A percentile compares a stretch with the other conserved stretches of the same genome.
These are phyloP conservation scores for Plasmodium blacklocki DNA, from an alignment of 169 alveolate species.

Conservation along the genomic window DNA sequence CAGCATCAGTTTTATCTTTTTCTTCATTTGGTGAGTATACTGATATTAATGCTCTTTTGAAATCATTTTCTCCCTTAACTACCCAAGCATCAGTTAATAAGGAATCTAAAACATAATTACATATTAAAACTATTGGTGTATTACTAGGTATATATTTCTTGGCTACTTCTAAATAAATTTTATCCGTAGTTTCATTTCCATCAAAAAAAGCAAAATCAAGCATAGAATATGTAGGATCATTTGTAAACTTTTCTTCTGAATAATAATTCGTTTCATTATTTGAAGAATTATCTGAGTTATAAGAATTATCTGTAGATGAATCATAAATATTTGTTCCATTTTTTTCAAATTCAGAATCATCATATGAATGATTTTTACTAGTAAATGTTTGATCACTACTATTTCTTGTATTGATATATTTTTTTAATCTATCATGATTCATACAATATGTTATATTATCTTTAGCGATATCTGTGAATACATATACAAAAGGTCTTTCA, in stretches of 20 bases:
- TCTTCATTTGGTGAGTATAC: slow-evolving; percentile 88
- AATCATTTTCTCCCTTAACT: slow-evolving; percentile 76
- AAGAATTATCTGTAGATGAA: slow-evolving; percentile 12
- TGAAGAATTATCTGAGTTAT: slow-evolving; percentile 24
- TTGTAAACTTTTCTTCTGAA: slow-evolving; percentile 35
- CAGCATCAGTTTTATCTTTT: slow-evolving; percentile 89
- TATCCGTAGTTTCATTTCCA: slow-evolving; percentile 83
- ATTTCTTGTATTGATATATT: slow-evolving; percentile 72
- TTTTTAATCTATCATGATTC: slow-evolving; percentile 79
- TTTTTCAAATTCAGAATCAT: slow-evolving; percentile 56
- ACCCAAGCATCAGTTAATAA: slow-evolving; percentile 88
- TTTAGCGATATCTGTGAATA: slow-evolving; percentile 87
- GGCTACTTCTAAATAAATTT: slow-evolving; percentile 71
- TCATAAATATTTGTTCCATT: slow-evolving; percentile 20
- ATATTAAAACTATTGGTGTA: slow-evolving; percentile 83
- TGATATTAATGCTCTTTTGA: slow-evolving; percentile 85
- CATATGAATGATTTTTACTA: slow-evolving; percentile 54
- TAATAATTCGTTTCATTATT: slow-evolving; percentile 27
- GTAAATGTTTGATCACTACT: slow-evolving; percentile 30
- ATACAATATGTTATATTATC: slow-evolving; percentile 83
- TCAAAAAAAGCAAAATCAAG: slow-evolving; percentile 88
- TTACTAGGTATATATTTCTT: slow-evolving; percentile 79
- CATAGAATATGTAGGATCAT: slow-evolving; percentile 77
- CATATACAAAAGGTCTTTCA: slow-evolving; percentile 87
- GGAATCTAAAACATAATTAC: slow-evolving; percentile 88